Base-by-base conservation (phyloP, 169 alveolate genomes). In the Plasmodium ovale region DNA sequence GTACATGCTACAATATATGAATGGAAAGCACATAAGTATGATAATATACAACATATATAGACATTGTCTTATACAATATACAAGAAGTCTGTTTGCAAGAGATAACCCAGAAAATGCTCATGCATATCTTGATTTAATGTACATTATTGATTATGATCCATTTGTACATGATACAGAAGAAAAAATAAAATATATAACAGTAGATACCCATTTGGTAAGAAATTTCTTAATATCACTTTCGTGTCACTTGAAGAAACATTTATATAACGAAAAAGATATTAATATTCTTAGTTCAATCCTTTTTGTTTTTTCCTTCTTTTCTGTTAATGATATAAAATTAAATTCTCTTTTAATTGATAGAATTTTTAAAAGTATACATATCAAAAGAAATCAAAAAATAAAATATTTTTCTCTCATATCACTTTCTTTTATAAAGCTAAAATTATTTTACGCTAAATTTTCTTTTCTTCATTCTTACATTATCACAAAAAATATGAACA, bases 341-440 rank as follows among this genome's bases (percentile, higher is more conserved):
- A 3, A n/a, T 53, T 77, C 62, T 10, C 1, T 79, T 1, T 58
- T 79, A 44, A 64, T 79, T 79, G 59, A 29, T 27, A 64, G 51
- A 7, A 65, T 79, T 35, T 79, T 64, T 10, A 51, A 47, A 47
- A 64, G 82, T 54, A 25, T 79, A 25, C 16, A 64, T n/a, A 64
- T 79, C 25, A 79, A 79, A 16, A 62, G 19, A 49, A 51, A 79
- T 47, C 23, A 79, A 64, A 79, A 67, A 47, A 79, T 79, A 16
- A 51, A 79, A 64, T 64, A 79, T 19, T 64, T 79, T 64, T 79
- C 89, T 29, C 58, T 79, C 62, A 39, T 68, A 49, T 53, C 89
- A 0, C 33, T 79, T 5, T 51, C 89, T 35, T 65, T 79, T 54
- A 71, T 64, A 62, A 79, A 79, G 21, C 49, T 65, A 10, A 64